A percentile compares a stretch with the other conserved stretches of the same genome.
phyloP scores from a whole-genome alignment of 2,329 filamentous ascomycete species.

The Colletotrichum eleusines region DNA sequence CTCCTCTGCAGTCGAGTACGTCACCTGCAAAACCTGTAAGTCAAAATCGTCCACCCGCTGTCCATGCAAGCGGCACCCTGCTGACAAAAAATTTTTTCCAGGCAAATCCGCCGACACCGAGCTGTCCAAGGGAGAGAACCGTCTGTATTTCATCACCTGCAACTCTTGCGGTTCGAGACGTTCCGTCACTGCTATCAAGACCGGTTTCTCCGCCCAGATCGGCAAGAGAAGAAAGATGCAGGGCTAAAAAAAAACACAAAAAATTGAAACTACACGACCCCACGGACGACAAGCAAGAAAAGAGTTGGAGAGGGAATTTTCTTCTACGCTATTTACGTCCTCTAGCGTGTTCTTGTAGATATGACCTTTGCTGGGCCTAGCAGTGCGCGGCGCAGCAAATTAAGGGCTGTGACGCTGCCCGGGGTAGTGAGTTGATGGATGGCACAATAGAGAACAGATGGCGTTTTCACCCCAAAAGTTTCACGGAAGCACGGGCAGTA shows the following conservation, averaged over 20 bases:
- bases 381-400: slow-evolving; percentile 35
- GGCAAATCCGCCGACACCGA: slow-evolving; percentile 89
- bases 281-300: slow-evolving; percentile 14
- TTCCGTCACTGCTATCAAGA: slow-evolving; percentile 98
- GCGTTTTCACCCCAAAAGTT: slow-evolving; percentile 35
- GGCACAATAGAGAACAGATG: slow-evolving; percentile 37
- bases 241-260: slow-evolving; percentile 66
- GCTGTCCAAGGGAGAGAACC: slow-evolving; percentile 98
- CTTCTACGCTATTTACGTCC: slow-evolving; percentile 40
- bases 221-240: slow-evolving; percentile 98
- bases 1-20: slow-evolving; percentile 81
- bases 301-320: slow-evolving; percentile 25
- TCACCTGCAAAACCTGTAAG: slow-evolving; percentile 95
- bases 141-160: slow-evolving; percentile 87
- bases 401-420: slow-evolving; percentile 20
- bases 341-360: slow-evolving; percentile 40
- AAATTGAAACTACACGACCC: not conserved
- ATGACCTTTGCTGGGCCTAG: slow-evolving; percentile 30
- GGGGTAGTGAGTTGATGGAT: slow-evolving; percentile 34
- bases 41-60: not conserved
- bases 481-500: slow-evolving; percentile 23
- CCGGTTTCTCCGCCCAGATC: slow-evolving; percentile 99
- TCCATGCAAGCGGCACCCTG: not conserved
- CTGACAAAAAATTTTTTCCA: slow-evolving; percentile 6
- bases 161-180: slow-evolving; percentile 84